These are phyloP conservation scores for Pyrrhoderma lamaoense DNA, from an alignment of 1,284 basidiomycete genomes.

Conservation along the genomic window DNA sequence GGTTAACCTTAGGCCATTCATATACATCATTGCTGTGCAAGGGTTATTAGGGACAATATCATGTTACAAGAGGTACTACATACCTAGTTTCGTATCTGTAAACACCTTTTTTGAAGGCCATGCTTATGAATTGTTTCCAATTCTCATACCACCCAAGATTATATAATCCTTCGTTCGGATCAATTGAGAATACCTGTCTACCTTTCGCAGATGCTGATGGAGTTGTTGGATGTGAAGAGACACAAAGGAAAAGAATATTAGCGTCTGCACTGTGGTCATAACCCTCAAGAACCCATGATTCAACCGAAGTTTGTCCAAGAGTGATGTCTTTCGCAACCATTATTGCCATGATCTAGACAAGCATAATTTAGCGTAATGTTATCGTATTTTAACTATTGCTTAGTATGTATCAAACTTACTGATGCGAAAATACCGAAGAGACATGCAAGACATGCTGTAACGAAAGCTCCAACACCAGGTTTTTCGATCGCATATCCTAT, in stretches of 20 bases:
- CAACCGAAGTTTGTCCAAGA: slow-evolving; percentile 31
- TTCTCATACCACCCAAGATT: slow-evolving; percentile 34
- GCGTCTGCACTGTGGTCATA: background rate
- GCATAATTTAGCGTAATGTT: background rate
- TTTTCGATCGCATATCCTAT: slow-evolving; percentile 29
- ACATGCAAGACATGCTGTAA: slow-evolving; percentile 26
- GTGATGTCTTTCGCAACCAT: slow-evolving; percentile 26
- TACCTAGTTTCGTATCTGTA: too few relatives aligned
- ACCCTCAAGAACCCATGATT: slow-evolving; percentile 18
- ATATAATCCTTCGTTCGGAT: slow-evolving; percentile 33
- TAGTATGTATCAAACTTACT: slow-evolving; percentile 27
- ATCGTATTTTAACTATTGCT: background rate
- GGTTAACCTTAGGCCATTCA: slow-evolving; percentile 38
- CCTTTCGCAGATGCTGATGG: too few relatives aligned
- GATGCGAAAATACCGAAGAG: slow-evolving; percentile 34
- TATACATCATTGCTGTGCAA: slow-evolving; percentile 22
- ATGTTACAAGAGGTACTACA: background rate
- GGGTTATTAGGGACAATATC: background rate
- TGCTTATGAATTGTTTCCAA: slow-evolving; percentile 26
- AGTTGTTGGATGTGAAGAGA: background rate
- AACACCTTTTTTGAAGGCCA: slow-evolving; percentile 14
- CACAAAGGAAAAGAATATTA: slow-evolving; percentile 9
- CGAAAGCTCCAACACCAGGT: slow-evolving; percentile 32
- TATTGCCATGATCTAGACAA: slow-evolving; percentile 25
- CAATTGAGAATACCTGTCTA: slow-evolving; percentile 19